Evolutionary conservation across 495 filamentous ascomycete genomes (phyloP).

Genomic region (Podospora anserina): DNA sequence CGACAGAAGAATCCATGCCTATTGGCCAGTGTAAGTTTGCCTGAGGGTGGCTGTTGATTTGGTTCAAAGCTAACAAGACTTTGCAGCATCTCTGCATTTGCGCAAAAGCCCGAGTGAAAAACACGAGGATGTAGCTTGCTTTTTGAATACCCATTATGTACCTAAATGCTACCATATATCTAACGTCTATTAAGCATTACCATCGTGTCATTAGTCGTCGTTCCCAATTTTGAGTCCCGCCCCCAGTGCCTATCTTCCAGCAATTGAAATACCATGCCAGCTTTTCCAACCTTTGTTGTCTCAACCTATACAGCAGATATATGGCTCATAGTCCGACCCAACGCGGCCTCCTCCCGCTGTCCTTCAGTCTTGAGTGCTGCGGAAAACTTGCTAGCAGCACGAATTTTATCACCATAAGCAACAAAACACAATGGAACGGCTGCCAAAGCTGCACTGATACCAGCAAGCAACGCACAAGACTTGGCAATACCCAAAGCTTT

Average conservation of each 20-base stretch:
- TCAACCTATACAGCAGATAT: constrained; percentile 18
- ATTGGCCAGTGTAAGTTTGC: constrained; percentile 17
- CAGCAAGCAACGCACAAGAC: constrained; percentile 29
- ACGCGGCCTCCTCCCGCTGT: background rate
- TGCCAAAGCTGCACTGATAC: constrained; percentile 23
- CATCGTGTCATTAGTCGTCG: background rate
- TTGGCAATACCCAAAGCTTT: constrained; percentile 24
- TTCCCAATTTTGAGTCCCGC: background rate
- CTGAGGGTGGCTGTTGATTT: background rate
- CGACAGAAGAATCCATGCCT: constrained; percentile 8
- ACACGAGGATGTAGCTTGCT: constrained; percentile 5
- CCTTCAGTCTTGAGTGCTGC: constrained; percentile 12
- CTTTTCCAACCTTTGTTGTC: background rate
- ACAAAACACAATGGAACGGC: constrained; percentile 33
- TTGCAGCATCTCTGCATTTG: background rate
- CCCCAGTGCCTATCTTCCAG: background rate
- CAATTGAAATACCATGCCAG: background rate
- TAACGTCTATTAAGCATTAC: background rate
- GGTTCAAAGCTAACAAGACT: background rate
- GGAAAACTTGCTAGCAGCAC: constrained; percentile 23
- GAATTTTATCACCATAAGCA: constrained; percentile 26
- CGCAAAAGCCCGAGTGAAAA: constrained; percentile 1
- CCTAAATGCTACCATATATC: background rate
- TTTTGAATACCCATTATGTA: background rate
- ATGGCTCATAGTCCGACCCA: constrained; percentile 16